Evolutionary conservation across 495 filamentous ascomycete genomes (phyloP).

Genomic region (Elasticomyces elasticus): DNA sequence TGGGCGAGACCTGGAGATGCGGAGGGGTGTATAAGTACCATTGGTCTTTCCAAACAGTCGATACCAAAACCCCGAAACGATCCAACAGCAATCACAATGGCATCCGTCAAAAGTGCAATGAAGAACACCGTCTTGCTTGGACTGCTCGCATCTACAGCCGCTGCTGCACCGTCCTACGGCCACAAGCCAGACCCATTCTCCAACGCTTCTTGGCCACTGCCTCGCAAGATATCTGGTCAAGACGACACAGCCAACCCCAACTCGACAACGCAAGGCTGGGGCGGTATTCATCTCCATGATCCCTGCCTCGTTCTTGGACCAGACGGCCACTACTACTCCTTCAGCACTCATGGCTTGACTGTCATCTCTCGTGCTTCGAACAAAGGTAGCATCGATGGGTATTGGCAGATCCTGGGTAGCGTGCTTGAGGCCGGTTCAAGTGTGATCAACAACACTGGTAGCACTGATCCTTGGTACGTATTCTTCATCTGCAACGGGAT

Average conservation of each 20-base stretch:
- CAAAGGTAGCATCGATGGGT: background rate
- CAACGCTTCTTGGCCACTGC: background rate
- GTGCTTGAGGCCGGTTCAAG: background rate
- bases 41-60: too few relatives aligned
- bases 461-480: background rate
- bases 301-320: background rate
- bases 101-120: too few relatives aligned
- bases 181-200: background rate
- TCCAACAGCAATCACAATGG: too few relatives aligned
- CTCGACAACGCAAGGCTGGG: background rate
- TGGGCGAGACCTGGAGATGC: too few relatives aligned
- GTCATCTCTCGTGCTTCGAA: background rate
- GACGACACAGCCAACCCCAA: background rate
- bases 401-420: background rate
- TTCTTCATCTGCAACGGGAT: background rate
- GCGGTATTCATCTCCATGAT: background rate
- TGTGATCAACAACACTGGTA: background rate
- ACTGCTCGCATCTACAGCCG: background rate
- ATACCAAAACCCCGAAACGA: too few relatives aligned
- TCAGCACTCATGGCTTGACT: background rate
- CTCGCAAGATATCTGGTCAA: background rate
- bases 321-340: background rate
- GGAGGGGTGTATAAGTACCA: too few relatives aligned
- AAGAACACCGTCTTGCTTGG: too few relatives aligned
- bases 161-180: background rate